Evolutionary conservation across 1,284 basidiomycete species (phyloP), one percentile per base, ranked within the genome.

Genomic region (Cutaneotrichosporon sp.): DNA sequence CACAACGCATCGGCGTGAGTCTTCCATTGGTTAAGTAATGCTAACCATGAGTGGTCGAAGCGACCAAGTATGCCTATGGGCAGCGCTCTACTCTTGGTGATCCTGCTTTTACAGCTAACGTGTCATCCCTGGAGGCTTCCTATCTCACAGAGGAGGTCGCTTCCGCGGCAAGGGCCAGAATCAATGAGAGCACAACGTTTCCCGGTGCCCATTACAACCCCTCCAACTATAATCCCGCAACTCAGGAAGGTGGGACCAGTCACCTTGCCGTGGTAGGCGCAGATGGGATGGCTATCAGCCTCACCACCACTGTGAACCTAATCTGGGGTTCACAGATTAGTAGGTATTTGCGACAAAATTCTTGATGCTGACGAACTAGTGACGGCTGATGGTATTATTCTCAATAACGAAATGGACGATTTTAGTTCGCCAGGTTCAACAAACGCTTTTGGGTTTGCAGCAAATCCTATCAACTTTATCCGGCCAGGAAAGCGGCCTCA

Each of bases 31-130:
- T 31, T 31, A n/a, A 10, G 19, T 16, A 64, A 65, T 66, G 20
- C 78, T 79, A 56, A 64, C 75, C n/a, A 61, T 78, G 27, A 68
- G 5, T 78, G 75, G 63, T 79, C 20, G 79, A 80, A 61, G 75
- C 78, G 0, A 69, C 77, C 59, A 79, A 79, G 59, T 72, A 67
- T 38, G 74, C 63, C 4, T 79, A 78, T 45, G 76, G 74, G 5
- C 71, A 77, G 55, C 64, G 76, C 37, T 66, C 71, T 9, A 64
- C 60, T 3, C 66, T 71, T 26, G 76, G 74, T 16, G 77, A 78
- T 51, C 76, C 76, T 0, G 69, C 66, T 3, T 77, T 72, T 59
- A 67, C 73, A 1, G 47, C 60, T 17, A 76, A 75, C 47, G 75
- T 77, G n/a, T 62, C 68, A 1, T 43, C 47, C 2, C 64, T 75